phyloP scores from a whole-genome alignment of 2,329 filamentous ascomycete species.

The Emydomyces testavorans region DNA sequence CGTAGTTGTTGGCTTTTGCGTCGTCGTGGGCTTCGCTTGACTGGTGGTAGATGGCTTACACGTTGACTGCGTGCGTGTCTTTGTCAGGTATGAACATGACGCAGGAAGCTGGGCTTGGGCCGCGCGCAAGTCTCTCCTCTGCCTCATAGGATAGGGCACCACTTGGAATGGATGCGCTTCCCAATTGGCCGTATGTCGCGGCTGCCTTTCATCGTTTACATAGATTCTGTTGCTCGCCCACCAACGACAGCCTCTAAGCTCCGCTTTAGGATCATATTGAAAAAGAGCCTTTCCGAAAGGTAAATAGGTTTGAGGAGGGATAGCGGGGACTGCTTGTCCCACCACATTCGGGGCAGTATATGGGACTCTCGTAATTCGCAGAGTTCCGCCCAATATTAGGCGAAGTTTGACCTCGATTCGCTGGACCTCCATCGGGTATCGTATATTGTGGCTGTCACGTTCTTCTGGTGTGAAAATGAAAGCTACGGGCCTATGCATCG shows the following conservation, averaged over 20 bases:
- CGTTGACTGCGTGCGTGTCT: too few relatives aligned
- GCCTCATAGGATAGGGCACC: background rate
- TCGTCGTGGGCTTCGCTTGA: too few relatives aligned
- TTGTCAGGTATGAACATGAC: background rate
- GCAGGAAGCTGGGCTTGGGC: background rate
- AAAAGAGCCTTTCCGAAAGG: constrained; percentile 3
- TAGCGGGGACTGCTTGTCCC: background rate
- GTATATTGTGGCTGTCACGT: background rate
- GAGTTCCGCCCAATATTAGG: background rate
- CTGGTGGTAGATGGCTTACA: too few relatives aligned
- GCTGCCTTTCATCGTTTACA: background rate
- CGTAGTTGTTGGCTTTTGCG: too few relatives aligned
- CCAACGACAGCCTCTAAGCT: background rate
- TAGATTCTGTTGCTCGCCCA: background rate
- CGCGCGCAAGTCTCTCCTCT: background rate
- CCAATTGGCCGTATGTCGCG: background rate
- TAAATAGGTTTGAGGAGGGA: background rate
- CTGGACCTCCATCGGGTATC: background rate
- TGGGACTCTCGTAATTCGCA: background rate
- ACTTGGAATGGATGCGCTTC: background rate
- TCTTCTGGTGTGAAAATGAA: constrained; percentile 5
- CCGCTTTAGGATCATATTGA: constrained; percentile 3
- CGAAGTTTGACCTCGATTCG: background rate
- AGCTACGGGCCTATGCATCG: background rate
- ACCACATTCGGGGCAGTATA: background rate